phyloP scores from a whole-genome alignment of 2,329 filamentous ascomycete species.

The Polytolypa hystricis region DNA sequence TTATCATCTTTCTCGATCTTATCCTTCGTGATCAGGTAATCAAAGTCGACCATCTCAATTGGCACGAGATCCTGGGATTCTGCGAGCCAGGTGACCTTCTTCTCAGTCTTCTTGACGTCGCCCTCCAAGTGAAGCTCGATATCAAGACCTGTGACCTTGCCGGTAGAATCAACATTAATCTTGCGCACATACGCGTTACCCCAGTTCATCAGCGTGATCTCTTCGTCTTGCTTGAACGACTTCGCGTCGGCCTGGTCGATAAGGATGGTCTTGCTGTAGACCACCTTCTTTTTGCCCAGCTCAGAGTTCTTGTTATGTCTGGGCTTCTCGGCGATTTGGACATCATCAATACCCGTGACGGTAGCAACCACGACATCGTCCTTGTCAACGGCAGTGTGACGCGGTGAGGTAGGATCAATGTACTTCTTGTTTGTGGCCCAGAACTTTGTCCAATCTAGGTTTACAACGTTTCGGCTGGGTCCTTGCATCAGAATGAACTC shows the following conservation, averaged over 20 bases:
- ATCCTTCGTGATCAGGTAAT: conserved; percentile 91
- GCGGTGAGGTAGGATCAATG: conserved; percentile 48
- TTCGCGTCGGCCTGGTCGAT: conserved; percentile 23
- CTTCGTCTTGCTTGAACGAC: conserved; percentile 21
- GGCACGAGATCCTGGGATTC: conserved; percentile 65
- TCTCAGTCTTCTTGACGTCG: conserved; percentile 88
- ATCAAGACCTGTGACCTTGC: conserved; percentile 57
- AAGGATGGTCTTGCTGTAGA: conserved; percentile 19
- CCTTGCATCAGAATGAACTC: conserved; percentile 33
- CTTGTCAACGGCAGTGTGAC: conserved; percentile 21
- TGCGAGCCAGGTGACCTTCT: conserved; percentile 93
- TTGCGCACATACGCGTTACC: conserved; percentile 49
- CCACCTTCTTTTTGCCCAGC: conserved; percentile 22
- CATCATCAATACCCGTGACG: conserved; percentile 41
- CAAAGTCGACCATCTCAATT: conserved; percentile 85
- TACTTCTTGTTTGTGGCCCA: conserved; percentile 56
- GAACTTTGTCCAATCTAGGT: conserved; percentile 32
- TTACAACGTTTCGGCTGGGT: conserved; percentile 30
- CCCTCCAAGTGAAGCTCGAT: conserved; percentile 84
- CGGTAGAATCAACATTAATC: conserved; percentile 39
- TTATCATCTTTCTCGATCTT: conserved; percentile 81
- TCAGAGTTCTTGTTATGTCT: conserved; percentile 23
- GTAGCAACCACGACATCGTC: conserved; percentile 18
- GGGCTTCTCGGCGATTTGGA: conserved; percentile 40
- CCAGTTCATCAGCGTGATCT: conserved; percentile 49